Evolutionary conservation across 495 filamentous ascomycete genomes (phyloP), one percentile per base, ranked within the genome.

Genomic region (Neurospora sp.): DNA sequence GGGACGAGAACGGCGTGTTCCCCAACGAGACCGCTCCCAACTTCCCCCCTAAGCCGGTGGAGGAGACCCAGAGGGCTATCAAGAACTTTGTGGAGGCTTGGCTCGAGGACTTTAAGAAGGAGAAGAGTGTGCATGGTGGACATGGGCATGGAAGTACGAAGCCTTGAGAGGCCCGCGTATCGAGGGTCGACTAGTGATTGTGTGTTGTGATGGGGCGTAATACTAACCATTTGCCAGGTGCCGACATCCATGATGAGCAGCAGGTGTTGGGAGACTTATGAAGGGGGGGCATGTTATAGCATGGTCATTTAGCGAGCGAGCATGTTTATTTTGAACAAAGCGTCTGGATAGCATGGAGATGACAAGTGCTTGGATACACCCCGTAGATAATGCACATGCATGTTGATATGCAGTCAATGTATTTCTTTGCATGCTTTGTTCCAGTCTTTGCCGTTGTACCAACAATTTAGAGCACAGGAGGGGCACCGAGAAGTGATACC

Each of bases 1-100:
- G 88, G 88, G 91, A 92, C 79, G 88, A 92, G 85, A 91, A 92
- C 78, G 90, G 90, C 10, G 71, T 91, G 60, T 90, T 90, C 69
- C 80, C 83, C 4, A 90, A 91, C 74, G 83, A 91, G 83, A 89
- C 87, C 5, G 85, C 78, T 14, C 69, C 83, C 4, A 81, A 80
- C 2, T 73, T 89, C 70, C 89, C 90, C 23, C 91, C 91, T 2
- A 71, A 73, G 5, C 80, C 85, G 46, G 85, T 93, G 4, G 79
- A 76, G 31, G 83, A 88, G 37, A 81, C 86, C 31, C 91, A 93
- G 79, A 76, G 77, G 72, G 76, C 85, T 72, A 86, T 91, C 79
- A 79, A 84, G 14, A 75, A 79, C 41, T 91, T 92, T 80, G 91
- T 93, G 49, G 80, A 86, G 77, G 86, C 80, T 69, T 94, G 92